Conservation (phyloP, 331 rosid genomes). For the Acacia pycnantha region DNA sequence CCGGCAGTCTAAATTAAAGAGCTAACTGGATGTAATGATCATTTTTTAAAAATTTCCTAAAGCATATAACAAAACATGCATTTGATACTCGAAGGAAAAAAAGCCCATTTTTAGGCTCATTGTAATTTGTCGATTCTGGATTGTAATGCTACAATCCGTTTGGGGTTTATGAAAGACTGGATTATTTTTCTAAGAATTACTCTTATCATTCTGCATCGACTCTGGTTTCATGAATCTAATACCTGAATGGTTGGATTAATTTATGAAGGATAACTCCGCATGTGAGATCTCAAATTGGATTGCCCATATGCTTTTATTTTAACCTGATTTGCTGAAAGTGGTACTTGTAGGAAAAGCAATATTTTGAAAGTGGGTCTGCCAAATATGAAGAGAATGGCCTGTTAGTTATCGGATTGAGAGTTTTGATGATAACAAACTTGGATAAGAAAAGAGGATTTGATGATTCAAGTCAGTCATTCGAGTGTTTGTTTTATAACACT, state of each 20-base stretch:
- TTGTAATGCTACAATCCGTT: not conserved
- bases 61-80: not conserved
- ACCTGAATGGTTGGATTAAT: not conserved
- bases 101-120: not conserved
- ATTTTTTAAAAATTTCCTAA: not conserved
- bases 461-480: too few species aligned
- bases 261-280: not conserved
- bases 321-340: constrained; percentile 16
- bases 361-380: constrained; percentile 29
- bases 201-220: not conserved
- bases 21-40: not conserved
- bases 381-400: constrained; percentile 15
- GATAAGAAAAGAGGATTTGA: too few species aligned
- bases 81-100: not conserved
- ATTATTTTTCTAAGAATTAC: not conserved
- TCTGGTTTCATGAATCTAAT: not conserved
- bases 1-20: constrained; percentile 4
- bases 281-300: constrained; percentile 10
- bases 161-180: not conserved
- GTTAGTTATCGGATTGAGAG: too few species aligned
- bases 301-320: constrained; percentile 20
- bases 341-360: constrained; percentile 21
- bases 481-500: too few species aligned
- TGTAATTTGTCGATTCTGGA: constrained; percentile 20
- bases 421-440: too few species aligned